A percentile compares a stretch with the other conserved stretches of the same genome.
These are phyloP conservation scores for Leccinum solheimii DNA, from an alignment of 1,284 basidiomycete genomes.

Conservation along the genomic window DNA sequence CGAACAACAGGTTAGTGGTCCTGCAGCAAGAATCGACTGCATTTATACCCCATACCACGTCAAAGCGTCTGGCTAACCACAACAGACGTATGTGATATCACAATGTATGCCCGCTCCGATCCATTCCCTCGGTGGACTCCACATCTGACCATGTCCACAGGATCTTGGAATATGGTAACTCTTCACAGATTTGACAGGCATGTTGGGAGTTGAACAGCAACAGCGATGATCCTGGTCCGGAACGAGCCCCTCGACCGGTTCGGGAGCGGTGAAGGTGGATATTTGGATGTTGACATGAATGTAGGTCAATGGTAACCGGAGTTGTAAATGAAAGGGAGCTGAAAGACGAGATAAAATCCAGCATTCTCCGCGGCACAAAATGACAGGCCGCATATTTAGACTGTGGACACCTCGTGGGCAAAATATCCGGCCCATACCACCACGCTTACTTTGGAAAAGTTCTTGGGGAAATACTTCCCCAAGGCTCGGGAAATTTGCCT, in stretches of 20 bases:
- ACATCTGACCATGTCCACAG: slow-evolving; percentile 10
- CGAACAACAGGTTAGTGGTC: not conserved
- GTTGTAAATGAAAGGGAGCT: slow-evolving; percentile 8
- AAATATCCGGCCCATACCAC: not conserved
- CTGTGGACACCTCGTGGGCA: not conserved
- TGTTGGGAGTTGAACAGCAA: slow-evolving; percentile 9
- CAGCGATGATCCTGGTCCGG: slow-evolving; percentile 1
- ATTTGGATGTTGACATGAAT: not conserved
- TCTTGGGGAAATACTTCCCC: not conserved
- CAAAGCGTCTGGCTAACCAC: slow-evolving; percentile 20
- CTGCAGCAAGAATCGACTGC: slow-evolving; percentile 1
- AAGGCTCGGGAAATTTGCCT: not conserved
- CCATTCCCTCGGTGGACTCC: not conserved
- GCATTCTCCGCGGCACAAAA: not conserved
- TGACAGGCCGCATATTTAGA: not conserved
- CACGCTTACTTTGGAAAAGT: not conserved
- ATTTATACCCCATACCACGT: slow-evolving; percentile 24
- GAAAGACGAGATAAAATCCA: slow-evolving; percentile 3
- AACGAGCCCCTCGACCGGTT: not conserved
- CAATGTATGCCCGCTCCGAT: slow-evolving; percentile 2
- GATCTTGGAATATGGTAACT: not conserved
- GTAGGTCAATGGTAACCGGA: not conserved
- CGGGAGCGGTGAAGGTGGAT: not conserved
- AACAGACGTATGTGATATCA: slow-evolving; percentile 4
- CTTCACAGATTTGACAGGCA: not conserved